Base-by-base conservation (phyloP, 306 rosid genomes). In the Amphicarpaea edgeworthii region DNA sequence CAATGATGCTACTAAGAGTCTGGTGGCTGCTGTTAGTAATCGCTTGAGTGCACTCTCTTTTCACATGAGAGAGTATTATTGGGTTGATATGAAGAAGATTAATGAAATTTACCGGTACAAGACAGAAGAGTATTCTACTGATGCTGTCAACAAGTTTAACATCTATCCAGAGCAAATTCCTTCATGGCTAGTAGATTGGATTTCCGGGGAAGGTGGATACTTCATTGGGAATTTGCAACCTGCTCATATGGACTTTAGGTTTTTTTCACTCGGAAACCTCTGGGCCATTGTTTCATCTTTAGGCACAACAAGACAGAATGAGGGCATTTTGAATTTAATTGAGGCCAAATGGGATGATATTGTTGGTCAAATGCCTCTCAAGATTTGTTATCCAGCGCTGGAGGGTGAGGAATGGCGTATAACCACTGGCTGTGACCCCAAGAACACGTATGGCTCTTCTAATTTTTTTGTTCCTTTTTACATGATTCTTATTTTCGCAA, bases 151-250 rank as follows among this genome's bases (percentile, higher is more conserved):
- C 87, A 93, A 93, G 85, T 93, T 91, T 89, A 93, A 93, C 83
- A 93, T 93, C 61, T 91, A 93, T 81, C 98, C 98, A 6, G 98
- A 93, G 79, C 98, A 93, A 87, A 93, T 93, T 80, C 98, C 98
- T 50, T 79, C 91, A 50, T 93, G 98, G 98, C 89, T 93, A 7
- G 96, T 91, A 3, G 97, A 91, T 75, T 93, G 98, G 98, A 84
- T 93, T 43, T 88, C 97, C 1, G 97, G 90, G 42, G 88, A 93
- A 67, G 97, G 97, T 62, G 98, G 98, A 68, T 93, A 91, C 79
- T 86, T 93, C 80, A 91, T 91, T 49, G 98, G 98, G 46, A 93
- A 93, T 80, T 83, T 93, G 59, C 98, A 91, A 77, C 96, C 98
- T 79, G 98, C 93, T 47, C 98, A 93, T 83, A 91, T 93, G 98